Evolutionary conservation across 106 monocot genomes (phyloP).

Genomic region (Acorus gramineus): DNA sequence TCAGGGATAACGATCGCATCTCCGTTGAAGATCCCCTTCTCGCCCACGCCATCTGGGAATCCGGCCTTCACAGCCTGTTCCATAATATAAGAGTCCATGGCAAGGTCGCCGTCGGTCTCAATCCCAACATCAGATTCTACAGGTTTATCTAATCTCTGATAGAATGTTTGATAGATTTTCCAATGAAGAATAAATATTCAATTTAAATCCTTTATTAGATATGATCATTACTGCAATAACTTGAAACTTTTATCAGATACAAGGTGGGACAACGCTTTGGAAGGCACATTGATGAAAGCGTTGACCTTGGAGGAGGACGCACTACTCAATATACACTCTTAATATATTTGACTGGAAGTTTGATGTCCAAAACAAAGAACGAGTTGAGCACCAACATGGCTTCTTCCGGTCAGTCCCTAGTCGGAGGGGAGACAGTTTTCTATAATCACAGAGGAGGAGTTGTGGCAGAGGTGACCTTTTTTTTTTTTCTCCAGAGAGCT

Average conservation of each 20-base stretch:
- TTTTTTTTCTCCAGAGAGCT: no score
- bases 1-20: slow-evolving; percentile 89
- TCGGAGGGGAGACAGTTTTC: slow-evolving; percentile 90
- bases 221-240: no score
- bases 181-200: no score
- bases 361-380: slow-evolving; percentile 19
- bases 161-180: no score
- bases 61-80: slow-evolving; percentile 65
- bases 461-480: slow-evolving; percentile 52
- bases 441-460: slow-evolving; percentile 56
- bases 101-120: slow-evolving; percentile 57
- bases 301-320: slow-evolving; percentile 50
- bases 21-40: slow-evolving; percentile 53
- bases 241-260: slow-evolving; percentile 37
- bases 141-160: slow-evolving; percentile 24
- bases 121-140: slow-evolving; percentile 94
- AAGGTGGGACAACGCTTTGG: slow-evolving; percentile 84
- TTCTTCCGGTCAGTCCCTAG: slow-evolving; percentile 29
- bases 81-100: slow-evolving; percentile 49
- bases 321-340: slow-evolving; percentile 64
- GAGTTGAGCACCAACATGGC: slow-evolving; percentile 15
- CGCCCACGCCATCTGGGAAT: slow-evolving; percentile 69
- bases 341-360: slow-evolving; percentile 65
- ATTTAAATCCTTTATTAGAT: no score
- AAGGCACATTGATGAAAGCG: slow-evolving; percentile 85